phyloP scores from a whole-genome alignment of 1,284 basidiomycete species.

The Butyriboletus appendiculatus region DNA sequence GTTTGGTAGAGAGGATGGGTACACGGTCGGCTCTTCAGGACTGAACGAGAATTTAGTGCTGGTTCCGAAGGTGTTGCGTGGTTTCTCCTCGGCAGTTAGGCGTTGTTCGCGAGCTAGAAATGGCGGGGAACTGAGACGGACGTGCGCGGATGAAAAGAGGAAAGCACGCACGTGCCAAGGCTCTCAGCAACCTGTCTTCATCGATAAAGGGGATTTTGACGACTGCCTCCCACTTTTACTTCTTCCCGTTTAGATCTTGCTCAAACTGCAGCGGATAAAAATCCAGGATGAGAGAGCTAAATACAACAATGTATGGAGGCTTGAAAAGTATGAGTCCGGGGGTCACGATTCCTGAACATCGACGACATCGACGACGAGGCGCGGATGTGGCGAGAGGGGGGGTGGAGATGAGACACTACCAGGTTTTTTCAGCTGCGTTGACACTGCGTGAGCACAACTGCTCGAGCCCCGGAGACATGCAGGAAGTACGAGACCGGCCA shows the following conservation, averaged over 20 bases:
- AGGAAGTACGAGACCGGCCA: no score
- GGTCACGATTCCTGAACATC: no score
- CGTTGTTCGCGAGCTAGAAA: conserved; percentile 70
- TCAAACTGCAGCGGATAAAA: conserved; percentile 95
- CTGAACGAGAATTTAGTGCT: conserved; percentile 83
- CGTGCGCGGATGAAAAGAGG: conserved; percentile 23
- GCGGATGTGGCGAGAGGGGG: no score
- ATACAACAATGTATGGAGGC: no score
- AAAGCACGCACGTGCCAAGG: conserved; percentile 67
- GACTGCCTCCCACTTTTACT: conserved; percentile 97
- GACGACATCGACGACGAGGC: no score
- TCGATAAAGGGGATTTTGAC: conserved; percentile 99
- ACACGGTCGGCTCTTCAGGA: conserved; percentile 60
- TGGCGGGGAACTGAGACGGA: neutral
- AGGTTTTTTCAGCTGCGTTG: no score
- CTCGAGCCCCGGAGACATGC: no score
- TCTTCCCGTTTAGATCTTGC: conserved; percentile 97
- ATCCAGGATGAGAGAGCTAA: conserved; percentile 89
- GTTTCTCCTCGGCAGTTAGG: conserved; percentile 76
- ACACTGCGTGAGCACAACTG: no score
- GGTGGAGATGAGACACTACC: no score
- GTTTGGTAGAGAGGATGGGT: conserved; percentile 90
- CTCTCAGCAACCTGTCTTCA: conserved; percentile 74
- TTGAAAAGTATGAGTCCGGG: no score
- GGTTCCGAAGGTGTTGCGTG: conserved; percentile 79